phyloP scores from a whole-genome alignment of 495 filamentous ascomycete genomes.

The Thermothielavioides terrestris region DNA sequence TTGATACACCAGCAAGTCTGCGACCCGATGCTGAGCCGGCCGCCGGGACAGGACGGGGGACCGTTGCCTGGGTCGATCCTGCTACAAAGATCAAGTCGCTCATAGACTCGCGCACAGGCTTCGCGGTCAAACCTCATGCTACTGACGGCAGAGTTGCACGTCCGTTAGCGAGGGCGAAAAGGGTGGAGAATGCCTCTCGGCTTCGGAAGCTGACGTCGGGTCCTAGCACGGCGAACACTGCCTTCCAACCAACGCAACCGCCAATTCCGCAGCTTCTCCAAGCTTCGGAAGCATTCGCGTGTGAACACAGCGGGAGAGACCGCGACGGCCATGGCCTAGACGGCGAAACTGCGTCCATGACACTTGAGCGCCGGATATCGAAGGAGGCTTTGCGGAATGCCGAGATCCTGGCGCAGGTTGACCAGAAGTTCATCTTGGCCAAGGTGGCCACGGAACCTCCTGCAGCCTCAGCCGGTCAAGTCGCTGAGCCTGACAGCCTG shows the following conservation, averaged over 20 bases:
- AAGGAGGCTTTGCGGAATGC: conserved; percentile 55
- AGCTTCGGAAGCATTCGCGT: conserved; percentile 7
- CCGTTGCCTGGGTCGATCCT: conserved; percentile 61
- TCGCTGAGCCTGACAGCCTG: conserved; percentile 9
- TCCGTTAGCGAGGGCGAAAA: neutral
- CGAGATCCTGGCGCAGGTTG: conserved; percentile 70
- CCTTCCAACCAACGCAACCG: conserved; percentile 32
- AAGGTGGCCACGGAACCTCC: conserved; percentile 35
- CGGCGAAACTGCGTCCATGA: conserved; percentile 2
- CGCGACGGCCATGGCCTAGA: conserved; percentile 3
- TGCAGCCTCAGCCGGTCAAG: neutral
- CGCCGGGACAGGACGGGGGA: conserved; percentile 8
- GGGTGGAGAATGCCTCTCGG: neutral
- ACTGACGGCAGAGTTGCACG: neutral
- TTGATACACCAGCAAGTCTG: too few relatives aligned
- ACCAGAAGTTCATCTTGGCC: conserved; percentile 79
- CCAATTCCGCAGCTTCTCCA: conserved; percentile 29
- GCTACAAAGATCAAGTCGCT: conserved; percentile 48
- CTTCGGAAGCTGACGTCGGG: conserved; percentile 13
- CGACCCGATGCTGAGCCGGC: neutral
- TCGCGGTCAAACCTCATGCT: conserved; percentile 12
- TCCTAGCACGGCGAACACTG: conserved; percentile 16
- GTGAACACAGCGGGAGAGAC: neutral
- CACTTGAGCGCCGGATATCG: conserved; percentile 50
- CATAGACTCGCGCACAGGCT: conserved; percentile 24